A percentile compares a stretch with the other conserved stretches of the same genome.
Conservation (phyloP, 2,329 filamentous ascomycete species). For the Aphanocladium album region DNA sequence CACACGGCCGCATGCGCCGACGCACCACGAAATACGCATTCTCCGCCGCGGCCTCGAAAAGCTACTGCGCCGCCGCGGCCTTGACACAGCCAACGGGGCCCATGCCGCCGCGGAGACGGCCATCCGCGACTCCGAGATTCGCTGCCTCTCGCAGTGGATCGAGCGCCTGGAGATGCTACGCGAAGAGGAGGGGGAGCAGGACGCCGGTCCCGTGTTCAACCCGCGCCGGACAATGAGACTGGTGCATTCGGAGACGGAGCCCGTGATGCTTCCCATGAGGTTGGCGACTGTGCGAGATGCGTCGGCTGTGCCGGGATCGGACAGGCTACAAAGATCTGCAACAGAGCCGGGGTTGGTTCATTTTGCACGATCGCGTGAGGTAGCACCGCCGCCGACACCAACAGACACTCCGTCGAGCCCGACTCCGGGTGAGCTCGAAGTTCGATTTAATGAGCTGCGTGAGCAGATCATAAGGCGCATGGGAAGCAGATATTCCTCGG, state of each 20-base stretch:
- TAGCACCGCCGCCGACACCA: background rate
- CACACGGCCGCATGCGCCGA: background rate
- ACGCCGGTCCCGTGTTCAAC: background rate
- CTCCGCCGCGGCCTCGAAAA: slow-evolving; percentile 1
- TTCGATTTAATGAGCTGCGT: background rate
- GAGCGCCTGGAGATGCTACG: slow-evolving; percentile 11
- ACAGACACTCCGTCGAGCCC: background rate
- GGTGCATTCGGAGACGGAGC: background rate
- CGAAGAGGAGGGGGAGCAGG: background rate
- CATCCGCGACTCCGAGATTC: slow-evolving; percentile 13
- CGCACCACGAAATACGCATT: background rate
- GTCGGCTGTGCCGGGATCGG: background rate
- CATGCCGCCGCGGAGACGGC: slow-evolving; percentile 2
- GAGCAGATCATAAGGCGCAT: background rate
- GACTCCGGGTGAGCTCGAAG: background rate
- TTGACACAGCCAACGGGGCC: background rate
- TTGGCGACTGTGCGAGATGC: background rate
- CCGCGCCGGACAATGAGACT: background rate
- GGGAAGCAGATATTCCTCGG: background rate
- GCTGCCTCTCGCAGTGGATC: slow-evolving; percentile 14
- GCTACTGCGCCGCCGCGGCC: background rate
- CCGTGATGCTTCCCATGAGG: background rate
- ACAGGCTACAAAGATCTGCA: background rate
- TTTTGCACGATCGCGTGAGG: background rate
- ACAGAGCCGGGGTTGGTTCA: background rate